Evolutionary conservation across 2,329 filamentous ascomycete species (phyloP).

Genomic region (Emmonsia crescens): DNA sequence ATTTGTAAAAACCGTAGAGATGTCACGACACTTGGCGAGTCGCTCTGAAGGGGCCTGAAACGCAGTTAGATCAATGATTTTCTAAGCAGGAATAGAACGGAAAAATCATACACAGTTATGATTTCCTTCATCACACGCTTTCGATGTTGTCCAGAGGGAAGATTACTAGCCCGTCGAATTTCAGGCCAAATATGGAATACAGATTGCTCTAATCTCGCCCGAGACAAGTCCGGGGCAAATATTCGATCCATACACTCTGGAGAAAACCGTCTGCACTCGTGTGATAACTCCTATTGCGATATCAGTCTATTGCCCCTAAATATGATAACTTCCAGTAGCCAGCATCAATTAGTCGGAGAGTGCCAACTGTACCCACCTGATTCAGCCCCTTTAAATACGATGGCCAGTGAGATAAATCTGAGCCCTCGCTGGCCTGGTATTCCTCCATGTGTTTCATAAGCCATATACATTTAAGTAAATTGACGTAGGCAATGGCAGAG

Average conservation of each 20-base stretch:
- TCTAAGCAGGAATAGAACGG: neutral
- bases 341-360: too few relatives aligned
- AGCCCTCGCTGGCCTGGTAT: neutral
- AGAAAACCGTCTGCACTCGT: slow-evolving; percentile 3
- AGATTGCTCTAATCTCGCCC: slow-evolving; percentile 1
- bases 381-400: slow-evolving; percentile 1
- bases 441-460: neutral
- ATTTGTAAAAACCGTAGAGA: neutral
- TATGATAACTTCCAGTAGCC: neutral
- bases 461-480: slow-evolving; percentile 3
- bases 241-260: neutral
- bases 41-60: neutral
- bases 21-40: neutral
- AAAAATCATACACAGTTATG: neutral
- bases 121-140: neutral
- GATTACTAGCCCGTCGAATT: neutral
- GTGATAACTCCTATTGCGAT: slow-evolving; percentile 3
- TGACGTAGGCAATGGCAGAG: neutral
- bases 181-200: slow-evolving; percentile 4
- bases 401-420: slow-evolving; percentile 1
- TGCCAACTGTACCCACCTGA: neutral
- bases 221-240: slow-evolving; percentile 3
- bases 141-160: neutral
- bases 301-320: neutral
- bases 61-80: neutral